A percentile compares a stretch with the other conserved stretches of the same genome.
phyloP scores from a whole-genome alignment of 2,329 filamentous ascomycete genomes.

The Talaromyces sp. region DNA sequence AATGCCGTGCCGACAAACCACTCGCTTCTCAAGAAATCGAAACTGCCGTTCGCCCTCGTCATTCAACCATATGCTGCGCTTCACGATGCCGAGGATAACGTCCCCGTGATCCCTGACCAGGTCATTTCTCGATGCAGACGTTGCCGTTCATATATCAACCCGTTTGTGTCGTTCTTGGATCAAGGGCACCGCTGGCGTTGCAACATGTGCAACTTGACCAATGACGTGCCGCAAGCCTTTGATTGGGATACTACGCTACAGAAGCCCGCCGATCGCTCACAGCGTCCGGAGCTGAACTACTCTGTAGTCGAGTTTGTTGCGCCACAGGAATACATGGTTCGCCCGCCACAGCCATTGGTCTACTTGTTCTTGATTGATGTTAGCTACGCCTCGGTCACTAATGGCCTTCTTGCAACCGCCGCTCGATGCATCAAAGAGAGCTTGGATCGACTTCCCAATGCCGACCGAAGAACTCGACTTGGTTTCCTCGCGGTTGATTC shows the following conservation, averaged over 20 bases:
- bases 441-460: conserved; percentile 95
- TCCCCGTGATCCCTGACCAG: conserved; percentile 92
- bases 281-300: conserved; percentile 87
- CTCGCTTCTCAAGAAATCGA: conserved; percentile 92
- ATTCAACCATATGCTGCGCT: conserved; percentile 94
- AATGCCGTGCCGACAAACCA: conserved; percentile 91
- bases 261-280: conserved; percentile 87
- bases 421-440: conserved; percentile 93
- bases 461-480: conserved; percentile 82
- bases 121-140: conserved; percentile 94
- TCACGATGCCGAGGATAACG: conserved; percentile 84
- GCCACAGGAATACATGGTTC: conserved; percentile 98
- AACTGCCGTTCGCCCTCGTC: conserved; percentile 87
- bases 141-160: conserved; percentile 96
- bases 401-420: conserved; percentile 83
- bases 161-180: conserved; percentile 92
- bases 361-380: conserved; percentile 96
- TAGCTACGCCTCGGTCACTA: conserved; percentile 83
- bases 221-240: conserved; percentile 98
- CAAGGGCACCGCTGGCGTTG: conserved; percentile 97
- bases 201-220: conserved; percentile 99
- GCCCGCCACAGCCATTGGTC: conserved; percentile 88
- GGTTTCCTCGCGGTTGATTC: conserved; percentile 96
- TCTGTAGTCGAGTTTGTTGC: conserved; percentile 97
- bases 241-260: conserved; percentile 95